Evolutionary conservation across 2,329 filamentous ascomycete species (phyloP).

Genomic region (Fusarium scirpi): DNA sequence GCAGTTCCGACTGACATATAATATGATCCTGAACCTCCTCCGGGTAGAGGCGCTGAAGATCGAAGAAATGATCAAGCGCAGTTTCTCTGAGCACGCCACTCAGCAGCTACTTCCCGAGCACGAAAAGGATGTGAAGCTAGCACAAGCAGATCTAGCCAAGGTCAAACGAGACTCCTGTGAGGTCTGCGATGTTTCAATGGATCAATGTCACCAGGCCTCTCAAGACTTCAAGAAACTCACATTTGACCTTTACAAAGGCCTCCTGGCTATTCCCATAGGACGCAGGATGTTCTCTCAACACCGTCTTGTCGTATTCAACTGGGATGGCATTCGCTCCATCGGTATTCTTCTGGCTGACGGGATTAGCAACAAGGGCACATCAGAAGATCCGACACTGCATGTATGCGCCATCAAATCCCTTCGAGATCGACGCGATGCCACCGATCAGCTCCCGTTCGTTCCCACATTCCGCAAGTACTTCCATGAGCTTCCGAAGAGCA

Average conservation of each 20-base stretch:
- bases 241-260: constrained; percentile 78
- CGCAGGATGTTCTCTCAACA: constrained; percentile 81
- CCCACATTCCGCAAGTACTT: constrained; percentile 76
- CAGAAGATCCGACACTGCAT: constrained; percentile 75
- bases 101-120: constrained; percentile 95
- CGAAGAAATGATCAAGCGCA: constrained; percentile 99
- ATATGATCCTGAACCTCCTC: constrained; percentile 97
- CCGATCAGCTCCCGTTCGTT: constrained; percentile 89
- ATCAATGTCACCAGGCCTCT: constrained; percentile 82
- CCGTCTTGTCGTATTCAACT: constrained; percentile 84
- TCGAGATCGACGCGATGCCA: constrained; percentile 77
- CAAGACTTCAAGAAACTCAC: constrained; percentile 86
- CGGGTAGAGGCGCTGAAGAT: constrained; percentile 97
- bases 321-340: constrained; percentile 84
- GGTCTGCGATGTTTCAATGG: constrained; percentile 84
- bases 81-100: constrained; percentile 97
- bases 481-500: constrained; percentile 73
- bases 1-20: constrained; percentile 97
- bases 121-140: constrained; percentile 92
- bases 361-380: constrained; percentile 68
- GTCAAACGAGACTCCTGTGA: constrained; percentile 87
- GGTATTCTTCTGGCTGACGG: constrained; percentile 86
- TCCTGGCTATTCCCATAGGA: constrained; percentile 85
- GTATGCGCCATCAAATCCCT: constrained; percentile 81
- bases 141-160: constrained; percentile 90